phyloP scores from a whole-genome alignment of 2,329 filamentous ascomycete genomes.

The Cladosporium halotolerans region DNA sequence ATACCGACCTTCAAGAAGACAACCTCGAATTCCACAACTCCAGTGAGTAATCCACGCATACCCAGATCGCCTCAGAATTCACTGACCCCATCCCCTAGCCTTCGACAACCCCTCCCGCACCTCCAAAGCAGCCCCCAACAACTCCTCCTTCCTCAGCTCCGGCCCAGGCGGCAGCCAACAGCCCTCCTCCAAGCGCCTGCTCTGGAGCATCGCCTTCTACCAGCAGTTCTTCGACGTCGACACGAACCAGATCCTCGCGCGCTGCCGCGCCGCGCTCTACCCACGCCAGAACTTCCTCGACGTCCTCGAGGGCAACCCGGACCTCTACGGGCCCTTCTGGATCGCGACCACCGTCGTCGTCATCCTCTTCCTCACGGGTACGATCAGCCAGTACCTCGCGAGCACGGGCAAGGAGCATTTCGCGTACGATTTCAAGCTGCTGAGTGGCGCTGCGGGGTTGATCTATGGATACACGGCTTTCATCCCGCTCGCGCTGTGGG shows the following conservation, averaged over 20 bases:
- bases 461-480: conserved; percentile 89
- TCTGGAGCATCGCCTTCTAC: conserved; percentile 92
- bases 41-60: conserved; percentile 42
- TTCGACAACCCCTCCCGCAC: conserved; percentile 36
- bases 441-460: conserved; percentile 85
- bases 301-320: conserved; percentile 91
- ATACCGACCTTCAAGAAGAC: conserved; percentile 87
- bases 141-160: conserved; percentile 32
- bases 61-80: background rate
- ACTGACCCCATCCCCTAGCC: conserved; percentile 16
- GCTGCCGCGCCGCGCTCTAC: conserved; percentile 83
- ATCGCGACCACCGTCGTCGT: conserved; percentile 96
- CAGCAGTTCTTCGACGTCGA: conserved; percentile 98
- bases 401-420: conserved; percentile 63
- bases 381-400: conserved; percentile 84
- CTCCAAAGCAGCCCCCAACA: conserved; percentile 44
- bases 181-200: conserved; percentile 62
- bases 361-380: conserved; percentile 90
- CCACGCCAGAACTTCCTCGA: conserved; percentile 94
- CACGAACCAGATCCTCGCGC: conserved; percentile 77
- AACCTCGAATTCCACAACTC: conserved; percentile 98
- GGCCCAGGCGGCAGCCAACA: conserved; percentile 17
- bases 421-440: conserved; percentile 81
- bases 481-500: conserved; percentile 80
- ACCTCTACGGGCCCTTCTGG: conserved; percentile 96